These are phyloP conservation scores for Agrocybe praecox DNA, from an alignment of 768 basidiomycete species.

Conservation along the genomic window DNA sequence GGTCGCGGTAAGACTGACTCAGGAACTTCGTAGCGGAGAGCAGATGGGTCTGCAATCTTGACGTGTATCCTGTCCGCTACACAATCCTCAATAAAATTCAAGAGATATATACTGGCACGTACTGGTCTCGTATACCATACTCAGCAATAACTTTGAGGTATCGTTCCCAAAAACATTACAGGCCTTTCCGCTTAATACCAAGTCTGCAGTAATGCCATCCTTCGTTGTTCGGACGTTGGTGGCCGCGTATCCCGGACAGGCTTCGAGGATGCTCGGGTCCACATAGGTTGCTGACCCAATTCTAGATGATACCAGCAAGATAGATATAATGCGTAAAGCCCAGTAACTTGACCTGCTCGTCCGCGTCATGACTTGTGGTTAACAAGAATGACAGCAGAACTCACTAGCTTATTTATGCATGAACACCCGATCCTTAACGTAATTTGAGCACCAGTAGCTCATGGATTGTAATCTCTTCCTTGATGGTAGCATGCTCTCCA, in stretches of 20 bases:
- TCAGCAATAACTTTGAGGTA: slow-evolving; percentile 45
- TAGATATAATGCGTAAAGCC: too few relatives aligned
- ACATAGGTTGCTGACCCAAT: slow-evolving; percentile 15
- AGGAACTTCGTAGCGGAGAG: slow-evolving; percentile 64
- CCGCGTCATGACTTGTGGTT: too few relatives aligned
- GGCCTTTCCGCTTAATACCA: slow-evolving; percentile 50
- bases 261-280: slow-evolving; percentile 45
- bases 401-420: too few relatives aligned
- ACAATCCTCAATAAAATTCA: not conserved
- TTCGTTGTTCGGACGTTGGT: slow-evolving; percentile 42
- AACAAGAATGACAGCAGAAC: too few relatives aligned
- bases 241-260: slow-evolving; percentile 63
- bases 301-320: not conserved
- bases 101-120: slow-evolving; percentile 12
- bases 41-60: slow-evolving; percentile 57
- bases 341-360: too few relatives aligned
- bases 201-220: slow-evolving; percentile 48
- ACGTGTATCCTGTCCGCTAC: slow-evolving; percentile 61
- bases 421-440: too few relatives aligned
- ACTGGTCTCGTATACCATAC: slow-evolving; percentile 65
- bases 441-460: too few relatives aligned
- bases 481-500: too few relatives aligned
- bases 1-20: slow-evolving; percentile 63
- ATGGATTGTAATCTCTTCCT: too few relatives aligned
- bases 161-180: slow-evolving; percentile 67